Conservation (phyloP, 352 stramenopile genomes). For the Globisporangium nunn region DNA sequence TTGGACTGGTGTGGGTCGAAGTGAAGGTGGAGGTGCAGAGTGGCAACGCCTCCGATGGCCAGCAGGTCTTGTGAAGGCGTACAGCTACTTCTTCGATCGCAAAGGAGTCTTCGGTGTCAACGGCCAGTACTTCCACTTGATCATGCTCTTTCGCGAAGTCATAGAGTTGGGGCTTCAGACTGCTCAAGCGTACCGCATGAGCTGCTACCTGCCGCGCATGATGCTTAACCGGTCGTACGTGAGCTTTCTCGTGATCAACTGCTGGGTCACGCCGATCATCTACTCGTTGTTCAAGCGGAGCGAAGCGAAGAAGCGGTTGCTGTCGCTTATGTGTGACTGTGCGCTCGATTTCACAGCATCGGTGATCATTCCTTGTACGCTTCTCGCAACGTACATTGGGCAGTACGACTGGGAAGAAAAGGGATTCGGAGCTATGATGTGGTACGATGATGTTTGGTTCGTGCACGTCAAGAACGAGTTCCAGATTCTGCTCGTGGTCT, state of each 20-base stretch:
- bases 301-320: slow-evolving; percentile 10
- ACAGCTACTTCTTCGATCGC: not conserved
- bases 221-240: slow-evolving; percentile 14
- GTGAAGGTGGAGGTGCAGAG: too few species aligned
- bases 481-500: slow-evolving; percentile 21
- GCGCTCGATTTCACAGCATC: slow-evolving; percentile 15
- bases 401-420: slow-evolving; percentile 3
- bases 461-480: slow-evolving; percentile 19
- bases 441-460: slow-evolving; percentile 23
- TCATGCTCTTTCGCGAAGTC: slow-evolving; percentile 8
- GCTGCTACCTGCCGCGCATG: slow-evolving; percentile 6
- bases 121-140: slow-evolving; percentile 12
- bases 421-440: slow-evolving; percentile 8
- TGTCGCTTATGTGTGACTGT: slow-evolving; percentile 7
- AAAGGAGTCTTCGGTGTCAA: slow-evolving; percentile 14
- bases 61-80: not conserved
- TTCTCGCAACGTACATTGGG: slow-evolving; percentile 9
- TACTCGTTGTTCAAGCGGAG: not conserved
- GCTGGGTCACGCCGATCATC: slow-evolving; percentile 16
- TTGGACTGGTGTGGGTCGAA: not conserved
- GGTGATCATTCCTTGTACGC: slow-evolving; percentile 7
- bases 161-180: slow-evolving; percentile 19
- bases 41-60: not conserved
- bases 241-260: slow-evolving; percentile 13
- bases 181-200: slow-evolving; percentile 22